Evolutionary conservation across 1,139 yeast species (phyloP), one percentile per base, ranked within the genome.

Genomic region (Yamadazyma sp.): DNA sequence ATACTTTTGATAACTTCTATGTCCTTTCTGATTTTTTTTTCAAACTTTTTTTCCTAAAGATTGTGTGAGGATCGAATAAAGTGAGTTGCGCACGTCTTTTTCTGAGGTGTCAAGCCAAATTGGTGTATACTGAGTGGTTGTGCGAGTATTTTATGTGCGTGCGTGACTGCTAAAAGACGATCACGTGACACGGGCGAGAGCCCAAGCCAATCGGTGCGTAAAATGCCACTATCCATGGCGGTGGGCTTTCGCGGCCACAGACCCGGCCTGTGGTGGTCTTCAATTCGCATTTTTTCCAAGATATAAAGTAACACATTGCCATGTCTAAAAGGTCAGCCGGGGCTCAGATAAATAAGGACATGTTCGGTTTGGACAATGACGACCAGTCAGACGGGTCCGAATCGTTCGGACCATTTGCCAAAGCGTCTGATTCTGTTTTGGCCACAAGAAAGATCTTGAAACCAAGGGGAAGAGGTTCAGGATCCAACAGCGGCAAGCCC

Each of bases 271-370:
- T n/a, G n/a, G n/a, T n/a, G n/a, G n/a, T n/a, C n/a, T n/a, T n/a
- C n/a, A n/a, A n/a, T n/a, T n/a, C n/a, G n/a, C n/a, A n/a, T n/a
- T n/a, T n/a, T n/a, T n/a, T n/a, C n/a, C n/a, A n/a, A n/a, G n/a
- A n/a, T n/a, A n/a, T n/a, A n/a, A n/a, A n/a, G n/a, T n/a, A n/a
- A n/a, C n/a, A n/a, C n/a, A n/a, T n/a, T n/a, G n/a, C 13, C 20
- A 78, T 80, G 83, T 68, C 81, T n/a, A 85, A 86, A 57, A 72
- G 95, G 65, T 64, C 70, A 38, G 90, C 94, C 3, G 77, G 66
- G 35, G 70, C 68, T 23, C 86, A 80, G 52, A 70, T 79, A 46
- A 72, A 78, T 31, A 67, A 76, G 48, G 80, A 76, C 41, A 59
- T 51, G 30, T 45, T 50, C 16, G 61, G 47, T n/a, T 51, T 52